These are phyloP conservation scores for Aspergillus fischeri DNA, from an alignment of 2,329 filamentous ascomycete genomes.

Conservation along the genomic window DNA sequence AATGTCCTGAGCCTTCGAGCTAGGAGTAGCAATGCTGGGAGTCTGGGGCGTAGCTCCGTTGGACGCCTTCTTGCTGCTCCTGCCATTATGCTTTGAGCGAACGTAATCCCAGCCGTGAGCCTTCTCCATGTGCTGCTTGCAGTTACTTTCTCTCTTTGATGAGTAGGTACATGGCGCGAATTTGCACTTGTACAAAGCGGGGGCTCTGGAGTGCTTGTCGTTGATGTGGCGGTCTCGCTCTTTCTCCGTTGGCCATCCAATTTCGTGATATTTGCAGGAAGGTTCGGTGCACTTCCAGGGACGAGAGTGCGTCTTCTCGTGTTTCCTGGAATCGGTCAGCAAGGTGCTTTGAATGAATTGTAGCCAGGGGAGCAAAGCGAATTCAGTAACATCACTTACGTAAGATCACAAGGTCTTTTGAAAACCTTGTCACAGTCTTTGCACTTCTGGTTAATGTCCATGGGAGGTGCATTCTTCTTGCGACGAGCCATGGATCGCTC, in stretches of 20 bases:
- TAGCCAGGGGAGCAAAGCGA: neutral
- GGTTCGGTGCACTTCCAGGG: slow-evolving; percentile 86
- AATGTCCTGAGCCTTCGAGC: slow-evolving; percentile 51
- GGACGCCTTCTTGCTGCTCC: slow-evolving; percentile 47
- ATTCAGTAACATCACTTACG: slow-evolving; percentile 37
- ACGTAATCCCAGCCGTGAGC: slow-evolving; percentile 87
- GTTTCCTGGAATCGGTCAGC: slow-evolving; percentile 55
- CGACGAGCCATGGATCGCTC: slow-evolving; percentile 91
- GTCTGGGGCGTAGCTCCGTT: slow-evolving; percentile 55
- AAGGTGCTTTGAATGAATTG: neutral
- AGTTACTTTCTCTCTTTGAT: slow-evolving; percentile 93
- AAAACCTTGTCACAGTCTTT: slow-evolving; percentile 86
- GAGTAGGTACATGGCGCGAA: slow-evolving; percentile 85
- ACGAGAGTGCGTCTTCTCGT: slow-evolving; percentile 94
- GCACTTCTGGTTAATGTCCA: slow-evolving; percentile 79
- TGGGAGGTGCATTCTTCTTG: slow-evolving; percentile 85
- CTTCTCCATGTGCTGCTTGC: slow-evolving; percentile 99
- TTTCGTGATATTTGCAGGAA: slow-evolving; percentile 83
- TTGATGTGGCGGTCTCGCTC: slow-evolving; percentile 94
- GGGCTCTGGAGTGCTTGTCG: slow-evolving; percentile 83
- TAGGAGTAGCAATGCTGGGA: slow-evolving; percentile 60
- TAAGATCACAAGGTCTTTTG: slow-evolving; percentile 93
- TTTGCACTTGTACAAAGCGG: slow-evolving; percentile 76
- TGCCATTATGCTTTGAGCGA: slow-evolving; percentile 87
- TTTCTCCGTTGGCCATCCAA: slow-evolving; percentile 96